Percentiles rank a stretch among this genome's conserved stretches.
phyloP scores from a whole-genome alignment of 352 stramenopile species.

The Globisporangium carolinianum region DNA sequence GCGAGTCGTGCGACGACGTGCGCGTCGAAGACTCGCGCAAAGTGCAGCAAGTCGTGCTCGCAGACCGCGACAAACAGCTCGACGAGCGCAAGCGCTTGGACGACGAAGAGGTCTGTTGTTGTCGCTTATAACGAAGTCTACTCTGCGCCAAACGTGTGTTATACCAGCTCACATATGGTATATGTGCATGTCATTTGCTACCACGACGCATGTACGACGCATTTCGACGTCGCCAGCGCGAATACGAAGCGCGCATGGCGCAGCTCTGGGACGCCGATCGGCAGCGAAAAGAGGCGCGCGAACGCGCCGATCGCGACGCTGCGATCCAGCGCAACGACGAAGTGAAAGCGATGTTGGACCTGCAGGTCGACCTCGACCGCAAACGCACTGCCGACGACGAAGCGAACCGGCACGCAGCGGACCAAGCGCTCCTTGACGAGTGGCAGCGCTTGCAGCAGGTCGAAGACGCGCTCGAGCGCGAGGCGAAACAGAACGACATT shows the following conservation, averaged over 20 bases:
- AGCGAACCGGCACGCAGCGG: conserved; percentile 35
- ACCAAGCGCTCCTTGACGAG: conserved; percentile 45
- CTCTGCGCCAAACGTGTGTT: no score
- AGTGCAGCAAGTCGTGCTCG: conserved; percentile 45
- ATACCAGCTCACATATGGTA: background rate
- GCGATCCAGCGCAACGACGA: conserved; percentile 48
- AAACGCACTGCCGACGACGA: conserved; percentile 32
- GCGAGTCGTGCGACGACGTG: conserved; percentile 61
- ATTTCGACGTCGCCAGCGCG: conserved; percentile 14
- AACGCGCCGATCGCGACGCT: conserved; percentile 44
- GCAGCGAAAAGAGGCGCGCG: conserved; percentile 67
- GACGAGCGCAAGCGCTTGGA: conserved; percentile 33
- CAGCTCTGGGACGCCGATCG: conserved; percentile 68
- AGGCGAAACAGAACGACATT: conserved; percentile 49
- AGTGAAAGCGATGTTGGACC: conserved; percentile 67
- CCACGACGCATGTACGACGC: background rate
- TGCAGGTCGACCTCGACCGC: conserved; percentile 62
- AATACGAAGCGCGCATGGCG: conserved; percentile 49
- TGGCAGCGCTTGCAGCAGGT: conserved; percentile 55
- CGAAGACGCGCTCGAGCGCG: conserved; percentile 52
- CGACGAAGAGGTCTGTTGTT: conserved; percentile 36
- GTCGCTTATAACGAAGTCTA: no score
- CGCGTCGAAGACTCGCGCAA: conserved; percentile 62
- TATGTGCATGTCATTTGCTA: background rate
- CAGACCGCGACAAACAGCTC: conserved; percentile 54